phyloP scores from a whole-genome alignment of 257 asterid genomes.

The Coffea canephora region DNA sequence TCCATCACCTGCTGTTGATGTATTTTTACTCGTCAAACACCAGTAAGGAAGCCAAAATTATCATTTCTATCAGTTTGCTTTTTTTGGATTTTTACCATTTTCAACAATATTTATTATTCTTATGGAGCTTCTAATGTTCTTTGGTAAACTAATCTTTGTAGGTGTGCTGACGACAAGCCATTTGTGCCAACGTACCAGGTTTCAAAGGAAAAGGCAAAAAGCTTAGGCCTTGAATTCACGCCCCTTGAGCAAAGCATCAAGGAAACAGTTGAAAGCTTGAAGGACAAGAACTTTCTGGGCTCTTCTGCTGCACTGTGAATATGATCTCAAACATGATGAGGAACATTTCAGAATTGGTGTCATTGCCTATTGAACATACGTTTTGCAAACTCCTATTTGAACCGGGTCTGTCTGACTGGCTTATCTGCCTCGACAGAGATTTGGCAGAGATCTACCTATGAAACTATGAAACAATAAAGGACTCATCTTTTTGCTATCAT shows the following conservation, averaged over 20 bases:
- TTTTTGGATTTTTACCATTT: neutral
- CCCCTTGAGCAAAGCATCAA: slow-evolving; percentile 59
- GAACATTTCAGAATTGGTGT: neutral
- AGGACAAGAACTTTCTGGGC: slow-evolving; percentile 49
- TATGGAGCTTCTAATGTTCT: neutral
- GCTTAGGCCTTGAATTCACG: slow-evolving; percentile 55
- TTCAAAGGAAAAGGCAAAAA: slow-evolving; percentile 54
- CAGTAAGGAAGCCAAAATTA: neutral
- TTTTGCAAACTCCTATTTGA: too few relatives aligned
- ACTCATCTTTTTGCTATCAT: too few relatives aligned
- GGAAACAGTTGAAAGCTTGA: slow-evolving; percentile 71
- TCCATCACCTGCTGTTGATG: neutral
- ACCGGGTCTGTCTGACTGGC: too few relatives aligned
- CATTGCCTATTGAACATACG: neutral
- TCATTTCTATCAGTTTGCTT: neutral
- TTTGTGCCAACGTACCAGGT: slow-evolving; percentile 54
- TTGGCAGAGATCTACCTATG: too few relatives aligned
- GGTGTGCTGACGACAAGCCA: slow-evolving; percentile 77
- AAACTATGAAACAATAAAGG: too few relatives aligned
- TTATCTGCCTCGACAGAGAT: too few relatives aligned
- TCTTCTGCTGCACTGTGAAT: slow-evolving; percentile 30
- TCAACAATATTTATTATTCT: neutral
- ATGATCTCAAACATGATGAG: neutral
- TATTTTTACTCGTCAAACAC: neutral
- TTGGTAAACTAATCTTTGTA: slow-evolving; percentile 12